Conservation (phyloP, 148 eudicot species). For the Heliamphora exappendiculata region DNA sequence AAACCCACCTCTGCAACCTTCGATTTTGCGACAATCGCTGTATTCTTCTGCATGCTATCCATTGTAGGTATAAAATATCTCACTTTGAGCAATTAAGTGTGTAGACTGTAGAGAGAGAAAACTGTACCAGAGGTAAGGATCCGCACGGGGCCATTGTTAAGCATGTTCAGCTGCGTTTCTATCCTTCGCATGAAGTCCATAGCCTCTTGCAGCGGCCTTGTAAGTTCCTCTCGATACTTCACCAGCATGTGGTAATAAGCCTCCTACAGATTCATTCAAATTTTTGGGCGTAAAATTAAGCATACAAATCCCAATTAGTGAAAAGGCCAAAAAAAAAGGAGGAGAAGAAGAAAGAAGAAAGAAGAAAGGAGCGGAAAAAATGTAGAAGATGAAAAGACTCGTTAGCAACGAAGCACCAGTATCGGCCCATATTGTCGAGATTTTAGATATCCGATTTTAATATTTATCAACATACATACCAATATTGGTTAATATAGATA, state of each 20-base stretch:
- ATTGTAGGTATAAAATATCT: conserved; percentile 4
- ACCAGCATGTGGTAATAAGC: conserved; percentile 92
- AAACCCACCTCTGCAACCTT: conserved; percentile 3
- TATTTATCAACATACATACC: not conserved
- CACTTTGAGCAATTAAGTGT: not conserved
- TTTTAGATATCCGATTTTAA: not conserved
- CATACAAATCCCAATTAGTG: not conserved
- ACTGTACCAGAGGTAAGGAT: conserved; percentile 54
- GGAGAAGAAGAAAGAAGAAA: not conserved
- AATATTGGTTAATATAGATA: too few species aligned
- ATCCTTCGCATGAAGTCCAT: conserved; percentile 86
- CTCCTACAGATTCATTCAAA: conserved; percentile 36
- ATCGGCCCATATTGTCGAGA: too few species aligned
- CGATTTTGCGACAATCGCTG: not conserved
- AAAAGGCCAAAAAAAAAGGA: not conserved
- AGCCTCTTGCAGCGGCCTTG: conserved; percentile 89
- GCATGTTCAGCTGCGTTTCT: conserved; percentile 69
- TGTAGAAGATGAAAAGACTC: not conserved
- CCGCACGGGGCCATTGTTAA: conserved; percentile 47
- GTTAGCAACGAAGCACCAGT: not conserved
- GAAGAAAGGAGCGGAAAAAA: not conserved
- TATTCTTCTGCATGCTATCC: not conserved
- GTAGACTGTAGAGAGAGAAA: conserved; percentile 2
- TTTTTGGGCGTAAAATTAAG: not conserved
- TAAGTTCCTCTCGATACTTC: conserved; percentile 74